Evolutionary conservation across 176 grass and related monocot genomes (phyloP).

Genomic region (Bolboschoenus planiculmis): DNA sequence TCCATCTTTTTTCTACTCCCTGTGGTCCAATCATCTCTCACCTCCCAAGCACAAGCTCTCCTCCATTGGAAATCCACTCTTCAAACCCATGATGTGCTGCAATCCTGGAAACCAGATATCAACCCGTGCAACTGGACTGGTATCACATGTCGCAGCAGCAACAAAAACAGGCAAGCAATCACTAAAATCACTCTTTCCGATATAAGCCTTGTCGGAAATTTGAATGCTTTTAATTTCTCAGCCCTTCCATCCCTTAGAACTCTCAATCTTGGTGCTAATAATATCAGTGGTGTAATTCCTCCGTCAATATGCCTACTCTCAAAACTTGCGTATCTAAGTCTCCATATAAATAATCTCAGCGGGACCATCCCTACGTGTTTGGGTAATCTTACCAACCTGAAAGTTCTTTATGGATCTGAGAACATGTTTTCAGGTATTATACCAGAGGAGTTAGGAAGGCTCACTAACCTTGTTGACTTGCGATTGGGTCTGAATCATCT

Average conservation of each 20-base stretch:
- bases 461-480: not conserved
- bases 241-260: not conserved
- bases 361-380: constrained; percentile 6
- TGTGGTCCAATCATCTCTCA: not conserved
- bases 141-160: not conserved
- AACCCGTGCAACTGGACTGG: not conserved
- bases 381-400: not conserved
- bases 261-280: constrained; percentile 9
- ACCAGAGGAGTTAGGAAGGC: not conserved
- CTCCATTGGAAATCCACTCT: not conserved
- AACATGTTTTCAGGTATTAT: not conserved
- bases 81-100: not conserved
- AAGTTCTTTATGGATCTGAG: not conserved
- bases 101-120: not conserved
- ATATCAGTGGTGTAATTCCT: constrained; percentile 25
- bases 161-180: not conserved
- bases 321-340: not conserved
- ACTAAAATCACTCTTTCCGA: not conserved
- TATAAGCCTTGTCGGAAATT: not conserved
- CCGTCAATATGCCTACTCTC: not conserved
- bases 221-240: not conserved
- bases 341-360: not conserved
- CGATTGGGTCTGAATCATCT: not conserved
- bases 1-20: not conserved
- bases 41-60: not conserved